Conservation (phyloP, 805 yeast species). For the Ogataea nitratoaversa region DNA sequence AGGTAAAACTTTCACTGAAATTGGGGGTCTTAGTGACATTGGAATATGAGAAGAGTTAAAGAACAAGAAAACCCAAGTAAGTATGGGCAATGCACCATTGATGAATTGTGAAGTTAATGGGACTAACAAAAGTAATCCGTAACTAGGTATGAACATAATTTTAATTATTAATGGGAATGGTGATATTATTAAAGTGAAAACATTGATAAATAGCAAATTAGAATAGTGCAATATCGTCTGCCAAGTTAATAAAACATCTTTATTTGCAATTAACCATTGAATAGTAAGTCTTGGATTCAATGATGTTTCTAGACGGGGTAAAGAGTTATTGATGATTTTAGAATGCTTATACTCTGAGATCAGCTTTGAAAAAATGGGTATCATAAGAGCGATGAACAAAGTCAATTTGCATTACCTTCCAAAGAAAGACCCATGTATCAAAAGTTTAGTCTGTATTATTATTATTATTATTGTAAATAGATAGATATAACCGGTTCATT, state of each 20-base stretch:
- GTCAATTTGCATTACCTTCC: too few relatives aligned
- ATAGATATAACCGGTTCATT: too few relatives aligned
- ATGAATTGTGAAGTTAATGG: constrained; percentile 87
- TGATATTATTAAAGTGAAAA: constrained; percentile 23
- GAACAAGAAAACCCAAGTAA: constrained; percentile 82
- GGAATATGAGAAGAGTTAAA: constrained; percentile 77
- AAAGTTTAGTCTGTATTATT: too few relatives aligned
- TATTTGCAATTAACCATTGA: constrained; percentile 1
- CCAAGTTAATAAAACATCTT: constrained; percentile 1
- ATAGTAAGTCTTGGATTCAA: constrained; percentile 12
- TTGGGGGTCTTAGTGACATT: constrained; percentile 72
- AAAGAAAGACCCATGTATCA: too few relatives aligned
- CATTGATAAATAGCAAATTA: constrained; percentile 14
- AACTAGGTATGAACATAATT: constrained; percentile 8
- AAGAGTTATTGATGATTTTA: constrained; percentile 8
- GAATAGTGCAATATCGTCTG: constrained; percentile 15
- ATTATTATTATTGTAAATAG: too few relatives aligned
- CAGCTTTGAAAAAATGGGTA: constrained; percentile 6
- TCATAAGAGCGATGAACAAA: constrained; percentile 1
- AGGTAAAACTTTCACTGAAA: constrained; percentile 84
- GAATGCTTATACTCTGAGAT: constrained; percentile 13
- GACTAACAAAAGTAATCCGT: constrained; percentile 37
- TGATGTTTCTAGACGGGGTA: constrained; percentile 10
- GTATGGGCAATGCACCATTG: constrained; percentile 75
- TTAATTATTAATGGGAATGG: constrained; percentile 17